phyloP scores from a whole-genome alignment of 108 stramenopile genomes.

The Pseudonitzschia multiseries region DNA sequence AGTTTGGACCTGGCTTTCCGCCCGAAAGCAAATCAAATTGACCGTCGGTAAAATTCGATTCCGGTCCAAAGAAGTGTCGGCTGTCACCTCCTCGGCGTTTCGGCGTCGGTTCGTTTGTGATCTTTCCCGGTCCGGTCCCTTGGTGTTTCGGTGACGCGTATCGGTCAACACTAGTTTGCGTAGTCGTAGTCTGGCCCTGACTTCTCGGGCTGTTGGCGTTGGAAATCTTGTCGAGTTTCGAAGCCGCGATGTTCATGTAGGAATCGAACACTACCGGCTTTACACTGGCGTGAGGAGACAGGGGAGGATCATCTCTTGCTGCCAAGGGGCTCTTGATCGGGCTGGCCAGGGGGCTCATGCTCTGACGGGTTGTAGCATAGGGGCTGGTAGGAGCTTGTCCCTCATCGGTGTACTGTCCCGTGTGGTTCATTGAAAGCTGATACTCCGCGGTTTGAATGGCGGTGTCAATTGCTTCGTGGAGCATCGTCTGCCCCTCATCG shows the following conservation, averaged over 20 bases:
- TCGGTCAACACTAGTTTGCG: neutral
- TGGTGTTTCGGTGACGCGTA: neutral
- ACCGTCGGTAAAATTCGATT: constrained; percentile 16
- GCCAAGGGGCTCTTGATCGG: neutral
- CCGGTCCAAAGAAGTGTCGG: neutral
- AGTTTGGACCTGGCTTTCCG: neutral
- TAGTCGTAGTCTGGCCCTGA: neutral
- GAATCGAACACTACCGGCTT: constrained; percentile 15
- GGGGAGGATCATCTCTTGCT: neutral
- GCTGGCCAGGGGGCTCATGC: neutral
- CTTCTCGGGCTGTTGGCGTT: neutral
- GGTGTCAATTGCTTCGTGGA: constrained; percentile 2
- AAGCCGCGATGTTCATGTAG: constrained; percentile 29
- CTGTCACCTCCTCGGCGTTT: neutral
- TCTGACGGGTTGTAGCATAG: neutral
- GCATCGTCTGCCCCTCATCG: neutral
- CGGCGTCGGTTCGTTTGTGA: neutral
- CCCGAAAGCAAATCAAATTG: constrained; percentile 23
- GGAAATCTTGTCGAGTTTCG: constrained; percentile 21
- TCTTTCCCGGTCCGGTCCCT: neutral
- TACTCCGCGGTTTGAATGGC: constrained; percentile 6
- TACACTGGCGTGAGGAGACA: neutral
- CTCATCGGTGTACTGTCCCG: neutral
- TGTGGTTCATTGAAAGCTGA: neutral
- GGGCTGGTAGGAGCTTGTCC: neutral